Evolutionary conservation across 306 rosid genomes (phyloP), one percentile per base, ranked within the genome.

Genomic region (Cucurbita pepo): DNA sequence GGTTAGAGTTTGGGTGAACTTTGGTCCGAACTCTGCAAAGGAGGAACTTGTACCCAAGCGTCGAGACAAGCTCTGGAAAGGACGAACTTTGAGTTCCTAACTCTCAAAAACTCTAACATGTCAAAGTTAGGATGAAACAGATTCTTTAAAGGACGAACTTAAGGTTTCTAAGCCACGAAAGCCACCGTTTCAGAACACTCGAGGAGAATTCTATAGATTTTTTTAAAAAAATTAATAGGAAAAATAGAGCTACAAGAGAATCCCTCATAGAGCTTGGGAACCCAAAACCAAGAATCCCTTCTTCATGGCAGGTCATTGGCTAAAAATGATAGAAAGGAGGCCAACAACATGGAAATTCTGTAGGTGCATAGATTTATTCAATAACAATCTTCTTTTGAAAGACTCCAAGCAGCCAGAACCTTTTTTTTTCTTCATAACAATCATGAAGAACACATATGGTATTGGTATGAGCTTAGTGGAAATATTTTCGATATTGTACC

Each of bases 401-500:
- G n/a, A 66, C 10, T 64, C 4, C 72, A 66, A 66, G 38, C 72
- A 19, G 36, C 51, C 43, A 60, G 44, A 15, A 9, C 54, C 7
- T 50, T 6, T 3, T 22, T 45, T 13, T 66, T 47, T 12, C 4
- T 6, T n/a, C n/a, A n/a, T 41, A 67, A 45, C 22, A 25, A 11
- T 45, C 41, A 30, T 21, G 22, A 21, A 21, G 1, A 21, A 1
- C 22, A 21, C 22, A 21, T 21, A 21, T 21, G 22, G 22, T 21
- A 21, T 21, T 21, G 22, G 71, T 18, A 19, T 65, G 71, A 65
- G 18, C 37, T 65, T 43, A 13, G 14, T 67, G 16, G 56, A 37
- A 25, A 47, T 22, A 14, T 67, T 67, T 12, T 67, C 44, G 77
- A 40, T 58, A 19, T 38, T 19, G 77, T 83, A 90, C 98, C 98